Evolutionary conservation across 1,284 basidiomycete genomes (phyloP).

Genomic region (Apiotrichum veenhuisii): DNA sequence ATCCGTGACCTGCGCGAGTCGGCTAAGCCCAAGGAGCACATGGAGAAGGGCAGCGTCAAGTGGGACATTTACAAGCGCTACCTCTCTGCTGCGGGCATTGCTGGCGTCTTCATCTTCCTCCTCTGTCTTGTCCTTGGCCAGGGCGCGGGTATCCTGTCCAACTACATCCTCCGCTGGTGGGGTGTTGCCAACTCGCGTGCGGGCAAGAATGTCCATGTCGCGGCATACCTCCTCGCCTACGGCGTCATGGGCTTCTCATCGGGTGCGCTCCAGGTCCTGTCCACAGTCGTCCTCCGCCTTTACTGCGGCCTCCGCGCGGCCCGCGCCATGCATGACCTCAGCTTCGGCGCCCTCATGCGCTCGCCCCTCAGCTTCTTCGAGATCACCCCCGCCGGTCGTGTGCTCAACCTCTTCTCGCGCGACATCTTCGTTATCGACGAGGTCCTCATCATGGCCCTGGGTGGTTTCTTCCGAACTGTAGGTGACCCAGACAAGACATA

Average conservation of each 20-base stretch:
- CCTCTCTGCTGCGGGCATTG: slow-evolving; percentile 70
- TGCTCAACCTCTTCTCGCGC: slow-evolving; percentile 70
- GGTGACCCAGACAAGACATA: not conserved
- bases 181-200: slow-evolving; percentile 70
- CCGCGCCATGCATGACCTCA: slow-evolving; percentile 65
- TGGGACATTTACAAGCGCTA: slow-evolving; percentile 70
- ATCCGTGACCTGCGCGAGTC: slow-evolving; percentile 48
- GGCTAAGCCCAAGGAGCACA: slow-evolving; percentile 64
- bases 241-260: slow-evolving; percentile 54
- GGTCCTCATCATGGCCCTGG: slow-evolving; percentile 67
- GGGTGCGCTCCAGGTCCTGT: slow-evolving; percentile 57
- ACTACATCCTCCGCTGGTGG: slow-evolving; percentile 73
- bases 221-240: slow-evolving; percentile 40
- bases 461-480: slow-evolving; percentile 61
- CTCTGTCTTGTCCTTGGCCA: slow-evolving; percentile 56
- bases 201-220: slow-evolving; percentile 55
- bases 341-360: slow-evolving; percentile 63
- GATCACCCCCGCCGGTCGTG: slow-evolving; percentile 66
- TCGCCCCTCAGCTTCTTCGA: slow-evolving; percentile 87
- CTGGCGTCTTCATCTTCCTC: slow-evolving; percentile 67
- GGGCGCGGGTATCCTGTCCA: slow-evolving; percentile 55
- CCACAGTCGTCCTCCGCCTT: slow-evolving; percentile 69
- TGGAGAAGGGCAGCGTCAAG: slow-evolving; percentile 80
- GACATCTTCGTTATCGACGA: slow-evolving; percentile 90
- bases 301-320: slow-evolving; percentile 73